A percentile compares a stretch with the other conserved stretches of the same genome.
phyloP scores from a whole-genome alignment of 2,329 filamentous ascomycete genomes.

The Aspergillus sp. region DNA sequence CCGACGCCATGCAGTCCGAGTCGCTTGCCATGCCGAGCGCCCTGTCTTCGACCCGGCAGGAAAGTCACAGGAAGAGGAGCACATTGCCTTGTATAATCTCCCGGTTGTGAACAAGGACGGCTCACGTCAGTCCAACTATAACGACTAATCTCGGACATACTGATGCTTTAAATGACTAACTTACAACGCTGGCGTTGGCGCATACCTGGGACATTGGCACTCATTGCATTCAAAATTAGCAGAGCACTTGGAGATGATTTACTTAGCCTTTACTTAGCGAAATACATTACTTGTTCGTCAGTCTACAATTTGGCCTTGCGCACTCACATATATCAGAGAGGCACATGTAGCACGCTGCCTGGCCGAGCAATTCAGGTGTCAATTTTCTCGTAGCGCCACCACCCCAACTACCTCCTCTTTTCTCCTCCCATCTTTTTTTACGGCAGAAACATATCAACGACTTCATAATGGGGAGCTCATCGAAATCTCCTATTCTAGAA shows the following conservation, averaged over 20 bases:
- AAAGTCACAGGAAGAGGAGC: conserved; percentile 56
- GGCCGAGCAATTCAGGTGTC: not conserved
- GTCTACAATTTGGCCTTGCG: not conserved
- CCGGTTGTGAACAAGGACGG: conserved; percentile 57
- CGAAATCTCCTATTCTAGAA: conserved; percentile 42
- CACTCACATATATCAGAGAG: not conserved
- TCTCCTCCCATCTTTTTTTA: not conserved
- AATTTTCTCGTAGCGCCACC: not conserved
- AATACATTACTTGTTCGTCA: not conserved
- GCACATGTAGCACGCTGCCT: not conserved
- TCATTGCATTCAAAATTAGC: not conserved
- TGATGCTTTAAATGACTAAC: not conserved
- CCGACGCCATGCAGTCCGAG: conserved; percentile 54
- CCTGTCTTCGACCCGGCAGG: conserved; percentile 47
- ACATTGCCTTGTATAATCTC: conserved; percentile 48
- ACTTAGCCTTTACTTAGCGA: not conserved
- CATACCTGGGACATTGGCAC: not conserved
- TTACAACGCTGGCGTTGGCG: not conserved
- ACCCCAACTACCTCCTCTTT: not conserved
- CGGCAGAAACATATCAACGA: not conserved
- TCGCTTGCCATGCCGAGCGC: conserved; percentile 48
- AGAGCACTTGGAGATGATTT: not conserved
- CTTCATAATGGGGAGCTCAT: conserved; percentile 10
- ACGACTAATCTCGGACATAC: conserved; percentile 40
- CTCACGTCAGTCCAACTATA: conserved; percentile 57